Evolutionary conservation across 1,284 basidiomycete species (phyloP).

Genomic region (Ustilago hordei): DNA sequence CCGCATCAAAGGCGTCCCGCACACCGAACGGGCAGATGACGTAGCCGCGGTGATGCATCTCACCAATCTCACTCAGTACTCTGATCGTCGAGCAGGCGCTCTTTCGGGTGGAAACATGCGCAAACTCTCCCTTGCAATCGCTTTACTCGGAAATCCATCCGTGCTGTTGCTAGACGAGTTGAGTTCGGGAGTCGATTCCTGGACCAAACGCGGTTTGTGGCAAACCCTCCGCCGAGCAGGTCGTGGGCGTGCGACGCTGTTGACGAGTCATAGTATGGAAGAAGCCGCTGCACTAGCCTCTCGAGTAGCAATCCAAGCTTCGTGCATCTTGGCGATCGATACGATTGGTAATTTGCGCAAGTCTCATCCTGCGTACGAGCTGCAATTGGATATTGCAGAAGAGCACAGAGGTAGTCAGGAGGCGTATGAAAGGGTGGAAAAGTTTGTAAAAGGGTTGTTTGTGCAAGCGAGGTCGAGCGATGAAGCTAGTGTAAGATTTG

Average conservation of each 20-base stretch:
- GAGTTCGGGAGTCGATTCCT: conserved; percentile 83
- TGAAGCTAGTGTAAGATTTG: conserved; percentile 3
- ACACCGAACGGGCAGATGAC: conserved; percentile 73
- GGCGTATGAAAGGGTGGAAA: conserved; percentile 74
- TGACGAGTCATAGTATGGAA: conserved; percentile 80
- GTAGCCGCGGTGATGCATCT: conserved; percentile 76
- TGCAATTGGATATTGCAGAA: conserved; percentile 78
- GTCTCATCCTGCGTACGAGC: conserved; percentile 80
- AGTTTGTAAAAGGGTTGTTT: conserved; percentile 75
- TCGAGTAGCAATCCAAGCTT: conserved; percentile 53
- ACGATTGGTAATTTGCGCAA: conserved; percentile 77
- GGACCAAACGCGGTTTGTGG: conserved; percentile 86
- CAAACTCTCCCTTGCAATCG: conserved; percentile 81
- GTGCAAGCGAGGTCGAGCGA: conserved; percentile 74
- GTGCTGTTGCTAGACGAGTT: conserved; percentile 86
- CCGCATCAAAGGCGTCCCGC: conserved; percentile 75
- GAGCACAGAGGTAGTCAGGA: conserved; percentile 16
- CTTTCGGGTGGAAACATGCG: conserved; percentile 79
- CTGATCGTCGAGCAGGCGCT: conserved; percentile 78
- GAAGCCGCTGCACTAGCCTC: conserved; percentile 81
- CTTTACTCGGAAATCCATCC: conserved; percentile 81
- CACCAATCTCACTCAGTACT: conserved; percentile 76
- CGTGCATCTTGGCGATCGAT: conserved; percentile 74
- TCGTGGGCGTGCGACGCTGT: conserved; percentile 66
- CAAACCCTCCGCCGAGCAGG: conserved; percentile 77